These are phyloP conservation scores for Choiromyces venosus DNA, from an alignment of 495 filamentous ascomycete genomes.

Conservation along the genomic window DNA sequence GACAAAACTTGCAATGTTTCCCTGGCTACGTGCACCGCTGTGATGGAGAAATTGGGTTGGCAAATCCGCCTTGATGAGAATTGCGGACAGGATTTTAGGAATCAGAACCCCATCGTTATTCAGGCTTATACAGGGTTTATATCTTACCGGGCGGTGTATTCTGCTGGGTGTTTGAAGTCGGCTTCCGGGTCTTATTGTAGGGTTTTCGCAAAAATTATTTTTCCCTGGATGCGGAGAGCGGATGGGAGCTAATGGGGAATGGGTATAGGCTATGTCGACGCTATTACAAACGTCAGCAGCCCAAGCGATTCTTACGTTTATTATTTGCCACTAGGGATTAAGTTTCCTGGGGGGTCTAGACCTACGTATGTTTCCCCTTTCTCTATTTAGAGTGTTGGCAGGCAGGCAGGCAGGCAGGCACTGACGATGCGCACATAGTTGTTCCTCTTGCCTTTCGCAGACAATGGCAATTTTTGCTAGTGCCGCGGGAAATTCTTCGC, in stretches of 20 bases:
- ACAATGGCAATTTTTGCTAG: slow-evolving; percentile 65
- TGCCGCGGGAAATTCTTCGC: slow-evolving; percentile 55
- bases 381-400: neutral
- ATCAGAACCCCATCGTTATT: slow-evolving; percentile 62
- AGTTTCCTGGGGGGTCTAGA: slow-evolving; percentile 55
- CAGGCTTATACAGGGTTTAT: slow-evolving; percentile 67
- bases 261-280: slow-evolving; percentile 63
- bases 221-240: no score
- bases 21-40: slow-evolving; percentile 15
- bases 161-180: slow-evolving; percentile 67
- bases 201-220: slow-evolving; percentile 20
- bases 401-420: no score
- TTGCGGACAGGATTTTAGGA: slow-evolving; percentile 65
- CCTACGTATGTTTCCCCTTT: slow-evolving; percentile 48
- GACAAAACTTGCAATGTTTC: slow-evolving; percentile 34
- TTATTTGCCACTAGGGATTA: slow-evolving; percentile 72
- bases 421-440: slow-evolving; percentile 43
- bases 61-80: slow-evolving; percentile 44
- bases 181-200: slow-evolving; percentile 55
- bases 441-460: slow-evolving; percentile 60
- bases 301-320: slow-evolving; percentile 70
- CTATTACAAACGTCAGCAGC: slow-evolving; percentile 66
- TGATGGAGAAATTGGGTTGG: slow-evolving; percentile 35
- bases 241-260: slow-evolving; percentile 6
- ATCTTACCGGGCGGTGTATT: slow-evolving; percentile 68